Percentiles rank a stretch among this genome's conserved stretches.
phyloP scores from a whole-genome alignment of 371 early-diverging fungal genomes.

The Mucor mucedo region DNA sequence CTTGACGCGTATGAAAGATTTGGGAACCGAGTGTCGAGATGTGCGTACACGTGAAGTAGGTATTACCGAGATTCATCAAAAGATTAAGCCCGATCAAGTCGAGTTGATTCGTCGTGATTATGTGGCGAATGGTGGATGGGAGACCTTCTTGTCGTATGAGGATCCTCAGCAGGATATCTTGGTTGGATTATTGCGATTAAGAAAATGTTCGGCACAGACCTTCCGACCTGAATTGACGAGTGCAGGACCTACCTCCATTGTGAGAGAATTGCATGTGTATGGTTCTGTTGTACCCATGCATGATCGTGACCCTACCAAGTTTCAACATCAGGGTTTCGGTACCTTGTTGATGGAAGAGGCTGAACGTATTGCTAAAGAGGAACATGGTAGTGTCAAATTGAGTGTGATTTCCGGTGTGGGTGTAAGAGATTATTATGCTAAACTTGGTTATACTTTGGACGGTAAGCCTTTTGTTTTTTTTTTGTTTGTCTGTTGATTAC shows the following conservation, averaged over 20 bases:
- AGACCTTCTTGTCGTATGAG: slow-evolving; percentile 99
- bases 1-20: slow-evolving; percentile 96
- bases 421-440: slow-evolving; percentile 98
- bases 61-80: slow-evolving; percentile 98
- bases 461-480: slow-evolving; percentile 60
- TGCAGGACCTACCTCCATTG: slow-evolving; percentile 88
- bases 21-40: slow-evolving; percentile 98
- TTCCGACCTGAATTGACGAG: slow-evolving; percentile 93
- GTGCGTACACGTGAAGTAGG: slow-evolving; percentile 99
- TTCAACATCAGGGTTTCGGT: slow-evolving; percentile 99
- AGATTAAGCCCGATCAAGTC: slow-evolving; percentile 93
- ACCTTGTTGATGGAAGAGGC: slow-evolving; percentile 99
- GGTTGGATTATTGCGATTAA: slow-evolving; percentile 95
- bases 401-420: slow-evolving; percentile 99
- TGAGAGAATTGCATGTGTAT: slow-evolving; percentile 99
- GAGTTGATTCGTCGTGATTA: slow-evolving; percentile 99
- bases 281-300: slow-evolving; percentile 98
- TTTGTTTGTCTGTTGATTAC: not conserved
- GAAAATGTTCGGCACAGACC: slow-evolving; percentile 92
- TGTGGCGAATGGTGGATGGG: slow-evolving; percentile 99
- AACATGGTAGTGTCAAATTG: slow-evolving; percentile 96
- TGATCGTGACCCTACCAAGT: slow-evolving; percentile 95
- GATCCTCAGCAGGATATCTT: slow-evolving; percentile 98
- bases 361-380: slow-evolving; percentile 98
- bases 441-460: slow-evolving; percentile 97